Evolutionary conservation across 345 rosid genomes (phyloP), one percentile per base, ranked within the genome.

Genomic region (Gossypium arboreum): DNA sequence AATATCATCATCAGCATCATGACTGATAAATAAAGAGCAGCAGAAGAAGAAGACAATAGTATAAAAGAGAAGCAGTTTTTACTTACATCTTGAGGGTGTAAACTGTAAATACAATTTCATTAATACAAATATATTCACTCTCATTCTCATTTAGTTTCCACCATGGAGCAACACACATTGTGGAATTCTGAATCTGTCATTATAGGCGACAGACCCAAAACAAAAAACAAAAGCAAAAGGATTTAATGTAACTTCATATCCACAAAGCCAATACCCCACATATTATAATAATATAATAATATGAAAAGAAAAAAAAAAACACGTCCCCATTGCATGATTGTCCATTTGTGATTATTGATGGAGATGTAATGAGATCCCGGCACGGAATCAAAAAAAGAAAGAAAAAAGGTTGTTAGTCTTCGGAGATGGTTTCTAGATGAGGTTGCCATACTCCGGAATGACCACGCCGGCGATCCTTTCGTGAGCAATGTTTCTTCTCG

Each of bases 401-500:
- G 22, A 29, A 71, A 71, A 81, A 71, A 64, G 13, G 34, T 27
- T 22, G 34, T 77, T 80, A 89, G 84, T 92, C 95, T 81, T 95
- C 99, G 44, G 79, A 66, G 78, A 93, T 95, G 90, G 92, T 87
- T 54, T 78, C 83, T 10, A 95, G 91, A 78, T 87, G 91, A 61
- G 98, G 98, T 73, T 72, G 86, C 97, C 98, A 93, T 66, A 76
- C 86, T 47, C 85, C 79, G 55, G 75, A 81, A 10, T 88, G 84
- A 20, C 89, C 66, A 29, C 76, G 80, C 52, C 87, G 82, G 61
- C 93, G 87, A 76, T 84, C 83, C 18, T 88, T 86, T 41, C 91
- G 91, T 9, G 72, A 84, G 16, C 81, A 61, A 68, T 24, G 55
- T 76, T 75, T 87, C 76, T 89, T 83, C 45, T 76, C 75, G 3